Base-by-base conservation (phyloP, 2,329 filamentous ascomycete species). In the Aspergillus fructus region DNA sequence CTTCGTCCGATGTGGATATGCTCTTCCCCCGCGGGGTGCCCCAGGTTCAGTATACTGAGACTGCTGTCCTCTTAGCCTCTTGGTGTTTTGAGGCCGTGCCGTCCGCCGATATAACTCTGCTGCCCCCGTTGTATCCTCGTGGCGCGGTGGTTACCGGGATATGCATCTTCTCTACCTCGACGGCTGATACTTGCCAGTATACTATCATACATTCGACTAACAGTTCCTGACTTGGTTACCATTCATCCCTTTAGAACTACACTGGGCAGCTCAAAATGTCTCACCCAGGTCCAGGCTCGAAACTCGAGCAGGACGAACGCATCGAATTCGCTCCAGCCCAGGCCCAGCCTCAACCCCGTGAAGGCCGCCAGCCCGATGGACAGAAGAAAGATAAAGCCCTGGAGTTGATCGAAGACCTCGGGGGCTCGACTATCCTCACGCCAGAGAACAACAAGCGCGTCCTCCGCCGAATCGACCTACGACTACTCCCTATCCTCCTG, bases 401-500 rank as follows among this genome's bases (percentile, higher is more conserved):
- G 17, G 72, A 79, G 53, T 71, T 84, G 42, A 71, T 84, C 40
- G 76, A 77, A 51, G 73, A 78, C 23, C 72, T 74, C 3, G 79
- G 76, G 8, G 72, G 78, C 43, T 73, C 74, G 2, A 74, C 83
- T 34, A 65, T 78, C 41, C 76, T 85, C 6, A 82, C 82, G 0
- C 72, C 79, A 0, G 79, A 78, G 49, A 83, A 84, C 62, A 83
- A 85, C 68, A 74, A 74, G 50, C 74, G 78, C 41, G 77, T 84
- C 5, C 70, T 84, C 40, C 75, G 76, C 27, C 77, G 76, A 60
- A 83, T 84, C 55, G 82, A 84, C 64, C 66, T 79, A 23, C 68
- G 76, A 50, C 75, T 85, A 21, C 70, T 84, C 12, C 81, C 82
- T 0, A 77, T 83, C 53, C 81, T 88, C 56, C 74, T 87, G 11